phyloP scores from a whole-genome alignment of 2,329 filamentous ascomycete species.

The Ophiostoma sp. region DNA sequence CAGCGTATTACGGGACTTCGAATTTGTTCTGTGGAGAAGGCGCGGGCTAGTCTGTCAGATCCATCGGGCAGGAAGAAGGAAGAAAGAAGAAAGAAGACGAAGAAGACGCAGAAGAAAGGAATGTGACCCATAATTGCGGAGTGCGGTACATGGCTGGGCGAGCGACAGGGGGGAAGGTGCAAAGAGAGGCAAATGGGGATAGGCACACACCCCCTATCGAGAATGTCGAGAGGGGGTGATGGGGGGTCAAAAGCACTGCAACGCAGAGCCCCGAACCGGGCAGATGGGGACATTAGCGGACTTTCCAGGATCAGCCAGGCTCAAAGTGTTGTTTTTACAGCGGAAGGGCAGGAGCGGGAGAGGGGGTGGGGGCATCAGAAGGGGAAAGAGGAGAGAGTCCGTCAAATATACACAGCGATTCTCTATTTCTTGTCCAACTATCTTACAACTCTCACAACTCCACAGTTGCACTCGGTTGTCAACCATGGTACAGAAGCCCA shows the following conservation, averaged over 20 bases:
- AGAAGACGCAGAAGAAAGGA: constrained; percentile 19
- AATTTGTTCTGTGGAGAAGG: constrained; percentile 16
- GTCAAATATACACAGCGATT: background rate
- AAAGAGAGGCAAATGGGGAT: background rate
- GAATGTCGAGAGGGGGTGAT: background rate
- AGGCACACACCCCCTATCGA: constrained; percentile 5
- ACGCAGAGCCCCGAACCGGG: background rate
- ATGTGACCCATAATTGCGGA: constrained; percentile 22
- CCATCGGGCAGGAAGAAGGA: constrained; percentile 16
- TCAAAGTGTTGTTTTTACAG: too few relatives aligned
- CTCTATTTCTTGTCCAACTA: too few relatives aligned
- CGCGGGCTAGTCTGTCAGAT: constrained; percentile 17
- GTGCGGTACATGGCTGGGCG: constrained; percentile 14
- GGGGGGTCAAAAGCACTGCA: background rate
- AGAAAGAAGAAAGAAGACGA: background rate
- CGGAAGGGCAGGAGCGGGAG: background rate
- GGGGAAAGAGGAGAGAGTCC: background rate
- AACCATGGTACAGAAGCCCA: constrained; percentile 12
- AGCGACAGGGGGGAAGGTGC: background rate
- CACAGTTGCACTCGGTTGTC: background rate
- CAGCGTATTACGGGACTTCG: background rate
- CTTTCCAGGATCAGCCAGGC: background rate
- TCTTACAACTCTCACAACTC: too few relatives aligned
- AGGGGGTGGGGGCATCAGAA: background rate
- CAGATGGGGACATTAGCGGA: background rate